Percentiles rank a stretch among this genome's conserved stretches.
phyloP scores from a whole-genome alignment of 1,139 yeast species.

The Suhomyces chickasaworum region DNA sequence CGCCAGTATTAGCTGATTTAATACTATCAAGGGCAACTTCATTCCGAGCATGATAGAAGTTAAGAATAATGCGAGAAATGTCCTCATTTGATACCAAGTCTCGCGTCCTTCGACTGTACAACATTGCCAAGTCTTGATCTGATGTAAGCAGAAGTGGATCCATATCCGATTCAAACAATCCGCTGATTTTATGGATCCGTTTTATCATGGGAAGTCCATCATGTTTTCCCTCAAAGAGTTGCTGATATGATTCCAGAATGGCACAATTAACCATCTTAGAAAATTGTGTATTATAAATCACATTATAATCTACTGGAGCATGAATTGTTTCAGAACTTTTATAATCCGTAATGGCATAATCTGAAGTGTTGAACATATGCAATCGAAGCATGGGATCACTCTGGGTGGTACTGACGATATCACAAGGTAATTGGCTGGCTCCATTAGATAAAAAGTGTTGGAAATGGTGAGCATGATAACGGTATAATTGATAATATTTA shows the following conservation, averaged over 20 bases:
- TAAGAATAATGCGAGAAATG: constrained; percentile 6
- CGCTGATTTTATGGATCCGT: constrained; percentile 7
- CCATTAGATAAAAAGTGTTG: constrained; percentile 13
- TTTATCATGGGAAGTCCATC: not conserved
- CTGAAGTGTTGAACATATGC: constrained; percentile 16
- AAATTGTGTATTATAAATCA: constrained; percentile 8
- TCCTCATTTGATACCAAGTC: constrained; percentile 10
- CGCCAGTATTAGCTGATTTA: not conserved
- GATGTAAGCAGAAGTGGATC: constrained; percentile 15
- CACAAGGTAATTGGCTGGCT: constrained; percentile 4
- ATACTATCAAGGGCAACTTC: not conserved
- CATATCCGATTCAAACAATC: constrained; percentile 14
- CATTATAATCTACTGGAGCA: constrained; percentile 5
- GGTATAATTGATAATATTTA: constrained; percentile 6
- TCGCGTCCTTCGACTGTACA: constrained; percentile 8
- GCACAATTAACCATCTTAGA: not conserved
- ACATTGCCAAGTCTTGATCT: constrained; percentile 6
- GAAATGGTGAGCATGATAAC: constrained; percentile 17
- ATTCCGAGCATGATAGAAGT: constrained; percentile 10
- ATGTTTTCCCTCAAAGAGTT: constrained; percentile 14
- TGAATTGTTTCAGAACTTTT: not conserved
- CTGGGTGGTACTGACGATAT: not conserved
- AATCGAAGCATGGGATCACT: constrained; percentile 17
- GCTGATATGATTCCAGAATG: constrained; percentile 12
- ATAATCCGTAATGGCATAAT: not conserved